Conservation (phyloP, 116 monocot genomes). For the Phalaenopsis hybrid region DNA sequence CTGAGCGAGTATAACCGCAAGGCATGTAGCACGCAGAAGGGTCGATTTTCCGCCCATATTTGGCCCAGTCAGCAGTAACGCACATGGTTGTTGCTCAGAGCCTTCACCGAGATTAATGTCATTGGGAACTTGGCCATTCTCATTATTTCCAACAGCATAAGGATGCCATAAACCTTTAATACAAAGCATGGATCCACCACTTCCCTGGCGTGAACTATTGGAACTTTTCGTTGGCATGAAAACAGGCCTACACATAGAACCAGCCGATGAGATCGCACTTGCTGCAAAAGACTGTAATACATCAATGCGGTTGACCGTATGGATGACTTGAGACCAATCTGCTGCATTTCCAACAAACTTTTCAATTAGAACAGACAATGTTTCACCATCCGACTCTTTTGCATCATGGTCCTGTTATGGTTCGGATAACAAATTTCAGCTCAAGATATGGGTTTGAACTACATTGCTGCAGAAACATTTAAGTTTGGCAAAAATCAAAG, state of each 20-base stretch:
- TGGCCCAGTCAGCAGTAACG: slow-evolving; percentile 91
- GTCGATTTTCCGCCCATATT: slow-evolving; percentile 99
- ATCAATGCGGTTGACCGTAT: slow-evolving; percentile 62
- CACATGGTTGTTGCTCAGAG: slow-evolving; percentile 28
- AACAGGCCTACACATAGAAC: slow-evolving; percentile 62
- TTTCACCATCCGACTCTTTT: slow-evolving; percentile 69
- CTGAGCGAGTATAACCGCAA: slow-evolving; percentile 88
- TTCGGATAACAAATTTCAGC: slow-evolving; percentile 1
- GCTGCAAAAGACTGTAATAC: slow-evolving; percentile 81
- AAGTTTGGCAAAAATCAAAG: not conserved
- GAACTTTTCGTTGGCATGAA: slow-evolving; percentile 27
- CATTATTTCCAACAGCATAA: slow-evolving; percentile 66
- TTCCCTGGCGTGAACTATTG: slow-evolving; percentile 17
- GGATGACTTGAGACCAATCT: slow-evolving; percentile 69
- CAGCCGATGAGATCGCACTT: slow-evolving; percentile 36
- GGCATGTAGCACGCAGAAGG: slow-evolving; percentile 83
- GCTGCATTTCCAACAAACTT: slow-evolving; percentile 47
- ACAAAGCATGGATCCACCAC: slow-evolving; percentile 30
- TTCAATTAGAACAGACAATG: slow-evolving; percentile 50
- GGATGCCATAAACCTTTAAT: slow-evolving; percentile 94
- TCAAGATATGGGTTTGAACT: not conserved
- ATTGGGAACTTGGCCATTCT: slow-evolving; percentile 65
- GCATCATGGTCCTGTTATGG: slow-evolving; percentile 57
- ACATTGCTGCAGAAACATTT: not conserved
- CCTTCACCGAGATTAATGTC: slow-evolving; percentile 70